Evolutionary conservation across 345 rosid genomes (phyloP), one percentile per base, ranked within the genome.

Genomic region (Anastatica hierochuntica): DNA sequence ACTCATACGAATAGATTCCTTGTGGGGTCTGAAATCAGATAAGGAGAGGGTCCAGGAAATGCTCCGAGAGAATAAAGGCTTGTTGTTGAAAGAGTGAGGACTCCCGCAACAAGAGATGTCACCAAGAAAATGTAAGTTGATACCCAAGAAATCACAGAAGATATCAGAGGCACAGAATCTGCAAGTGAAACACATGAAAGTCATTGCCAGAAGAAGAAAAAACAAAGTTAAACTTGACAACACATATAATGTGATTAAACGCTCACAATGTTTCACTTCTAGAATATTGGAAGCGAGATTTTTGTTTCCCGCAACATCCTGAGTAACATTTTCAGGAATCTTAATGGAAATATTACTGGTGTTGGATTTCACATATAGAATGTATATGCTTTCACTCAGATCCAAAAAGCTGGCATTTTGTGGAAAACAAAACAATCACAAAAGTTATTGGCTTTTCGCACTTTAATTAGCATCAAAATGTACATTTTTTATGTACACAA

Each of bases 251-350:
- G 27, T 42, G 14, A 17, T 19, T 29, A 36, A 39, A 35, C 46
- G 12, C 92, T 84, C 76, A 82, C 98, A 82, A 39, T 79, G 96
- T 58, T 71, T 80, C 65, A 87, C 92, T 75, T 71, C 76, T 42
- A 90, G 76, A 66, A 79, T 54, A 49, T 90, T 79, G 15, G 95
- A 90, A 31, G 89, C 74, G 10, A 76, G 61, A 59, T 87, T 90
- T 49, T 64, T 77, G 72, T 90, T 90, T 61, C 95, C 98, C 8
- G 96, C 84, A 18, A 90, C 81, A 79, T 90, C 96, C 34, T 70
- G 81, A 34, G 88, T 87, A 36, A 75, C 79, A 58, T 90, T 87
- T 72, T 77, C 88, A 19, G 89, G 95, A 73, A 87, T 52, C 66
- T 48, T 82, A 40, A 90, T 61, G 16, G 79, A 71, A 19, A 84